Evolutionary conservation across 257 asterid genomes (phyloP).

Genomic region (Gentiana macrophylla): DNA sequence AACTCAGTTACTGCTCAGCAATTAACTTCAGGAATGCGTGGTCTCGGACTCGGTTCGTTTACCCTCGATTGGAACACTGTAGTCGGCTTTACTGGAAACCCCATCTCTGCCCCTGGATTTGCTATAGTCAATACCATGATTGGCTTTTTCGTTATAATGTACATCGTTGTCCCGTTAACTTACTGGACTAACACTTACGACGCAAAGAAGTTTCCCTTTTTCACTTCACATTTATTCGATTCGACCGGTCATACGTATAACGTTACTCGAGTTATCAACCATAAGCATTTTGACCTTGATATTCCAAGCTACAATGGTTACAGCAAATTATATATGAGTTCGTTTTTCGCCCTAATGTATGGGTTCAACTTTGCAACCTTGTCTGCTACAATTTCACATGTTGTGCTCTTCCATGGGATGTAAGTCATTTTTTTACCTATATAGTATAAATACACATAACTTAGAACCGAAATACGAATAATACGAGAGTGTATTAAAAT

Average conservation of each 20-base stretch:
- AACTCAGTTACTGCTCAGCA: slow-evolving; percentile 16
- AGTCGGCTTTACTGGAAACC: slow-evolving; percentile 10
- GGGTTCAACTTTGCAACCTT: slow-evolving; percentile 65
- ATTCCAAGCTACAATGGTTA: slow-evolving; percentile 22
- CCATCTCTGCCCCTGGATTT: slow-evolving; percentile 7
- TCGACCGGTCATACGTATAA: slow-evolving; percentile 19
- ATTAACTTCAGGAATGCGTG: slow-evolving; percentile 17
- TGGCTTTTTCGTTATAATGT: slow-evolving; percentile 5
- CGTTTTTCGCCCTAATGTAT: slow-evolving; percentile 50
- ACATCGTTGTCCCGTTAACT: slow-evolving; percentile 31
- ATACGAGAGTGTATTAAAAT: too few species aligned
- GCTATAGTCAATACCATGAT: slow-evolving; percentile 11
- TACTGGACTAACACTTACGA: slow-evolving; percentile 38
- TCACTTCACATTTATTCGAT: slow-evolving; percentile 36
- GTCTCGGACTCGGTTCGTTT: slow-evolving; percentile 18
- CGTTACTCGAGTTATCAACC: slow-evolving; percentile 34
- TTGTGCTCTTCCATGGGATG: slow-evolving; percentile 51
- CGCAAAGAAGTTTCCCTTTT: slow-evolving; percentile 47
- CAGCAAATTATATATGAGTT: slow-evolving; percentile 51
- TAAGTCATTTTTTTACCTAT: slow-evolving; percentile 13
- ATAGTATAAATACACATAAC: too few species aligned
- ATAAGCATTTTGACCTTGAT: slow-evolving; percentile 24
- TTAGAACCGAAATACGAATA: too few species aligned
- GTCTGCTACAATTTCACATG: slow-evolving; percentile 56
- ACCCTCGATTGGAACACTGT: slow-evolving; percentile 17